phyloP scores from a whole-genome alignment of 2,329 filamentous ascomycete genomes.

The Aspergillaceae sp. region DNA sequence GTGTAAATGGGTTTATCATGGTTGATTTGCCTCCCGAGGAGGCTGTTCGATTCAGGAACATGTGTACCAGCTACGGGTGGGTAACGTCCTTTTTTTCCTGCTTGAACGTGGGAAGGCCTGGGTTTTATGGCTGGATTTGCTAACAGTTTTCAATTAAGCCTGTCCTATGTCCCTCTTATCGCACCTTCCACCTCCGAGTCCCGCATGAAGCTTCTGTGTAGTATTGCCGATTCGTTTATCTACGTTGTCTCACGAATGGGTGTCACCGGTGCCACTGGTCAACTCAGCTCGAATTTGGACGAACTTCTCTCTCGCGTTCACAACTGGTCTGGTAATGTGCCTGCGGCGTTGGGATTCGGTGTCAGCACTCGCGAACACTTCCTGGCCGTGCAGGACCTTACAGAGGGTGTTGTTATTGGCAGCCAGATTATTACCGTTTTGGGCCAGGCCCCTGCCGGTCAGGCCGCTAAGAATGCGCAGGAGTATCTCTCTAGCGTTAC shows the following conservation, averaged over 20 bases:
- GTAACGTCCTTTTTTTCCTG: constrained; percentile 3
- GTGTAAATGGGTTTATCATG: constrained; percentile 92
- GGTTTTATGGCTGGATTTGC: neutral
- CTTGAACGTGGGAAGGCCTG: neutral
- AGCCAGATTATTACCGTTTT: constrained; percentile 87
- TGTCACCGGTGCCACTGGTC: constrained; percentile 82
- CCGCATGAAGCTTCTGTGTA: constrained; percentile 91
- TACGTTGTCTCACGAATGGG: constrained; percentile 97
- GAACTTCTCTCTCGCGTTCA: constrained; percentile 78
- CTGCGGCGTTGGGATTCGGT: constrained; percentile 89
- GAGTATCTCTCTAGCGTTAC: constrained; percentile 76
- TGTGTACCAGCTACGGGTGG: constrained; percentile 27
- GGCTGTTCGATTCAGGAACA: constrained; percentile 59
- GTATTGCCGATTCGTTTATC: constrained; percentile 96
- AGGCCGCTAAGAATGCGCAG: constrained; percentile 64
- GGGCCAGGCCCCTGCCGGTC: constrained; percentile 56
- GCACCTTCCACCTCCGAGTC: constrained; percentile 85
- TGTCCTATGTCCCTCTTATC: constrained; percentile 96
- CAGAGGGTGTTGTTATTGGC: constrained; percentile 93
- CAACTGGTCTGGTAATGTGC: constrained; percentile 81
- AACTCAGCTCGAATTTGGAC: constrained; percentile 71
- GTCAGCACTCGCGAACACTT: constrained; percentile 95
- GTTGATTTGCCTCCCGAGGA: constrained; percentile 96
- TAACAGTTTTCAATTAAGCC: constrained; percentile 35
- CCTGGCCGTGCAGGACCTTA: constrained; percentile 68